Evolutionary conservation across 139 green algal species (phyloP).

Genomic region (Choricystis sp.): DNA sequence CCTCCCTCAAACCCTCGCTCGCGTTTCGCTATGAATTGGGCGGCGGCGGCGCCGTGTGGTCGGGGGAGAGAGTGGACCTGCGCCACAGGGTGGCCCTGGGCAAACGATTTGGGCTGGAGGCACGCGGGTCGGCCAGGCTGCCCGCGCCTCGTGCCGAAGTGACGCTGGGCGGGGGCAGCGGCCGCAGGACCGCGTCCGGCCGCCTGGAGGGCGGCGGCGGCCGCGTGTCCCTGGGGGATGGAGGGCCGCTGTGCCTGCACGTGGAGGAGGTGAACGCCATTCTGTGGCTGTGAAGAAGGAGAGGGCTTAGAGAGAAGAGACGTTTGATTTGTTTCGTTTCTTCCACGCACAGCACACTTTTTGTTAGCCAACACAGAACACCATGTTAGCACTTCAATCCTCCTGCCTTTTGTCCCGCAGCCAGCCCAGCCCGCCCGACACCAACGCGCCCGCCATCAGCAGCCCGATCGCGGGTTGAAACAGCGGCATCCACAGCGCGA

Average conservation of each 20-base stretch:
- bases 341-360: neutral
- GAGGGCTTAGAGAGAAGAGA: neutral
- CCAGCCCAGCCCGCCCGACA: slow-evolving; percentile 46
- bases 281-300: slow-evolving; percentile 19
- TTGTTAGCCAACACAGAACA: slow-evolving; percentile 2
- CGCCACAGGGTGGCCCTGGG: slow-evolving; percentile 15
- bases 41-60: slow-evolving; percentile 3
- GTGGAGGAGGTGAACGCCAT: slow-evolving; percentile 29
- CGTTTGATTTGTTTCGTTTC: too few species aligned
- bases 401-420: slow-evolving; percentile 13
- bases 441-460: slow-evolving; percentile 64
- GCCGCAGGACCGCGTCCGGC: neutral
- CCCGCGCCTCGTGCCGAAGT: slow-evolving; percentile 20
- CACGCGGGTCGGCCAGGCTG: slow-evolving; percentile 17
- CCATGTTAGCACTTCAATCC: neutral
- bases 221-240: neutral
- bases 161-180: slow-evolving; percentile 5
- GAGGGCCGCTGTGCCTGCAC: slow-evolving; percentile 21
- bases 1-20: neutral
- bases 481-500: slow-evolving; percentile 52
- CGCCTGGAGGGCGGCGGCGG: neutral
- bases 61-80: slow-evolving; percentile 11
- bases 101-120: slow-evolving; percentile 16
- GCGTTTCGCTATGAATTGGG: neutral
- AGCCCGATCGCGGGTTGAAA: slow-evolving; percentile 72